phyloP scores from a whole-genome alignment of 192 early-diverging fungal genomes.

The Pilaira anomala region DNA sequence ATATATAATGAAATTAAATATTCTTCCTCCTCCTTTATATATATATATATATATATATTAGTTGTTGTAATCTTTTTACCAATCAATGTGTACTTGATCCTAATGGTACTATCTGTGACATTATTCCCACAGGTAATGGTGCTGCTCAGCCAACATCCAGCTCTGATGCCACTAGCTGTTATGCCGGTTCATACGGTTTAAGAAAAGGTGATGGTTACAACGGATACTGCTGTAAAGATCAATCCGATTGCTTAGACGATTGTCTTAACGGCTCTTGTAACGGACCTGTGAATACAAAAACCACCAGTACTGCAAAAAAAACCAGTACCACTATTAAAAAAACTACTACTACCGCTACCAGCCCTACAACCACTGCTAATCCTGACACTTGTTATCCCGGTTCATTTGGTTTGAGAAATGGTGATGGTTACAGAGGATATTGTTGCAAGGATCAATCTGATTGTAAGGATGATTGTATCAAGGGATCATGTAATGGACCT shows the following conservation, averaged over 20 bases:
- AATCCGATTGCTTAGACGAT: too few species aligned
- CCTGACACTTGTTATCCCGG: background rate
- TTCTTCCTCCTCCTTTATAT: background rate
- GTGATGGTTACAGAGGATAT: background rate
- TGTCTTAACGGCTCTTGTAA: too few species aligned
- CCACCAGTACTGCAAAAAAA: too few species aligned
- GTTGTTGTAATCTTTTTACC: conserved; percentile 27
- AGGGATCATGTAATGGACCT: conserved; percentile 1
- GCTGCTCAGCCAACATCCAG: too few species aligned
- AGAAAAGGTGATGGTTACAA: too few species aligned
- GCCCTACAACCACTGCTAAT: background rate
- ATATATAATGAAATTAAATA: too few species aligned
- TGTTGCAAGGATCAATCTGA: conserved; percentile 15
- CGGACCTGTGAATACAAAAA: too few species aligned
- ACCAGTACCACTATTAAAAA: background rate
- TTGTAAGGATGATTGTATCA: conserved; percentile 6
- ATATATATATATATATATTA: too few species aligned
- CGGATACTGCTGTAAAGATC: too few species aligned
- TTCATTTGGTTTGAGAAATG: conserved; percentile 1
- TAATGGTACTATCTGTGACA: conserved; percentile 24
- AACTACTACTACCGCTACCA: background rate
- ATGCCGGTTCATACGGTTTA: too few species aligned
- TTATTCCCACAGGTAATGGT: conserved; percentile 5
- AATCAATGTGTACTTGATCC: conserved; percentile 27
- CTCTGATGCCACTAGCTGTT: too few species aligned